These are phyloP conservation scores for Thecaphora thlaspeos DNA, from an alignment of 1,284 basidiomycete species.

Conservation along the genomic window DNA sequence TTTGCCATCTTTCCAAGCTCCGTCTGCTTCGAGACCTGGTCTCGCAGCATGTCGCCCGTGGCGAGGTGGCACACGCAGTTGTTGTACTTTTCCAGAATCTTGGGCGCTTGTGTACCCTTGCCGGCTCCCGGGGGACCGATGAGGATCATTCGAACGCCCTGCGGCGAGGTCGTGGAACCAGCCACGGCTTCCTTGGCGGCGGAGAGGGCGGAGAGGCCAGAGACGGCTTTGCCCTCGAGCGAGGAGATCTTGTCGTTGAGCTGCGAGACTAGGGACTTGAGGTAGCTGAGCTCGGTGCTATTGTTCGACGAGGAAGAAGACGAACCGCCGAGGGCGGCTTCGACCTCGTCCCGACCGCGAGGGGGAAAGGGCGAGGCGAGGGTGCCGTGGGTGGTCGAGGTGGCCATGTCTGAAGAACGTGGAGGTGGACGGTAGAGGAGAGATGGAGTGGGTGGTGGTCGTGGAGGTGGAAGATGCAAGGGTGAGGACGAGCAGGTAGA, in stretches of 20 bases:
- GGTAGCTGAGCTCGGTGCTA: slow-evolving; percentile 45
- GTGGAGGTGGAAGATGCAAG: too few species aligned
- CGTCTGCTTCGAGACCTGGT: slow-evolving; percentile 86
- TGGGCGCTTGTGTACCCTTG: slow-evolving; percentile 98
- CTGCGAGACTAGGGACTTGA: slow-evolving; percentile 53
- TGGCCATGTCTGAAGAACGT: not conserved
- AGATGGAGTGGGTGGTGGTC: not conserved
- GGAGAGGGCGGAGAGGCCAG: slow-evolving; percentile 13
- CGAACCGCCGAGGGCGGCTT: slow-evolving; percentile 18
- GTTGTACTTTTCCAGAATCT: slow-evolving; percentile 80
- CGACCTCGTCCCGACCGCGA: slow-evolving; percentile 6
- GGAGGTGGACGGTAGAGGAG: not conserved
- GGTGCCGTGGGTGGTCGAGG: not conserved
- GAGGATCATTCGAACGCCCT: slow-evolving; percentile 72
- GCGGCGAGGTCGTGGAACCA: slow-evolving; percentile 2
- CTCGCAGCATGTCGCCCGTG: slow-evolving; percentile 96
- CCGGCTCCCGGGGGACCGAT: slow-evolving; percentile 95
- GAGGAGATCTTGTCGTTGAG: slow-evolving; percentile 50
- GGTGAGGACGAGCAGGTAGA: too few species aligned
- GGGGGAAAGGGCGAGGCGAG: not conserved
- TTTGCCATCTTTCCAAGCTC: slow-evolving; percentile 86
- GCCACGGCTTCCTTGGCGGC: slow-evolving; percentile 8
- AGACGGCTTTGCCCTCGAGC: slow-evolving; percentile 36
- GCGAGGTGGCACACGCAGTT: slow-evolving; percentile 91
- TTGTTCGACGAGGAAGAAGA: slow-evolving; percentile 1